phyloP scores from a whole-genome alignment of 108 stramenopile species.

The Skeletonema costatum region DNA sequence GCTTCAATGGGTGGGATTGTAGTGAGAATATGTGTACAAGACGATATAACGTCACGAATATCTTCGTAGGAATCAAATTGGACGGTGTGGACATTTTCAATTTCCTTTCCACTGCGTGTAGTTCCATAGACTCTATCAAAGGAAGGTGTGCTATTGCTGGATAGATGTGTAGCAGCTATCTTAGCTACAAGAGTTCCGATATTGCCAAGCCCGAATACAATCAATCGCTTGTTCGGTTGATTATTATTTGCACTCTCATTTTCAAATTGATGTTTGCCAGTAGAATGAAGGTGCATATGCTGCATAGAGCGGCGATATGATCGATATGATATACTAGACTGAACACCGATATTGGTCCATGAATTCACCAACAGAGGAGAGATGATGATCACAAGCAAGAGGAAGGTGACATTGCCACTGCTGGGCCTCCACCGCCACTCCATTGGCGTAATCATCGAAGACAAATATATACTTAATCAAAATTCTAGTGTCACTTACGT shows the following conservation, averaged over 20 bases:
- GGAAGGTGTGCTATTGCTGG: background rate
- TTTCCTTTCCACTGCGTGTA: background rate
- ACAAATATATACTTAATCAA: too few relatives aligned
- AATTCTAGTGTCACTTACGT: too few relatives aligned
- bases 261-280: background rate
- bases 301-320: background rate
- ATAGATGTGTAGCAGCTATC: background rate
- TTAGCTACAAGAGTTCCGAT: conserved; percentile 19
- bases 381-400: background rate
- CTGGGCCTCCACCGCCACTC: background rate
- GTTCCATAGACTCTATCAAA: conserved; percentile 31
- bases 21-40: conserved; percentile 40
- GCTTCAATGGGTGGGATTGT: conserved; percentile 38
- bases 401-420: background rate
- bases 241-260: background rate
- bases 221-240: conserved; percentile 1
- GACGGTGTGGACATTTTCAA: conserved; percentile 14
- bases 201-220: conserved; percentile 39
- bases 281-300: background rate
- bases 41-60: conserved; percentile 10
- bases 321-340: background rate
- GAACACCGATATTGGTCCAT: background rate
- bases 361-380: background rate
- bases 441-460: background rate
- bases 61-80: conserved; percentile 10